Evolutionary conservation across 2,329 filamentous ascomycete species (phyloP), one percentile per base, ranked within the genome.

Genomic region (Phialemonium atrogriseum): DNA sequence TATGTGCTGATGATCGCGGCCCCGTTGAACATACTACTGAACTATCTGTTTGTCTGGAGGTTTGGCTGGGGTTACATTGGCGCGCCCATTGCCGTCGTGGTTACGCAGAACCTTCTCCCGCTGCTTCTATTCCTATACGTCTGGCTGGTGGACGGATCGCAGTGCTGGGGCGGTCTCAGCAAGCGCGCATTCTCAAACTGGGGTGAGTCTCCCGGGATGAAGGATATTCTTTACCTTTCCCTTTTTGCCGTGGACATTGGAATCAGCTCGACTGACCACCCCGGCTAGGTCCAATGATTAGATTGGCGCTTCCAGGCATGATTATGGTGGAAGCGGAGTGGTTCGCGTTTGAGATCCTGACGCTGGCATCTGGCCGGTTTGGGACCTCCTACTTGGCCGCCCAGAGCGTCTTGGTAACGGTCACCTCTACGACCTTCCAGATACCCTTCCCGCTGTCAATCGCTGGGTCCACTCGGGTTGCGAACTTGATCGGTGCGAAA

Each of bases 161-260:
- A 87, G 47, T 93, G 86, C 62, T 94, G 86, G 86, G 80, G 80
- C 36, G 86, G 86, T 10, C 81, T 93, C 52, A 82, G 77, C 28
- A 66, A 61, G 39, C 34, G 37, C 15, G 49, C 47, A 3, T 43
- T 50, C n/a, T 39, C 30, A 11, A 46, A 48, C 35, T 51, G 49
- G 49, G 46, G 44, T 49, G 32, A 41, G 53, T 46, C 7, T 30
- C 8, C 11, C 10, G n/a, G n/a, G n/a, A n/a, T n/a, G n/a, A n/a
- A n/a, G n/a, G 19, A 5, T 17, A 12, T 13, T 11, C 13, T 17
- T 21, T 28, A 15, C 6, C 5, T 20, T 9, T 14, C 6, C 5
- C 7, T 24, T 16, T n/a, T 16, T 44, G 21, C n/a, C n/a, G n/a
- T n/a, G n/a, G n/a, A n/a, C n/a, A n/a, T n/a, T n/a, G n/a, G n/a